Evolutionary conservation across 768 basidiomycete genomes (phyloP), one percentile per base, ranked within the genome.

Genomic region (Termitomyces sp.): DNA sequence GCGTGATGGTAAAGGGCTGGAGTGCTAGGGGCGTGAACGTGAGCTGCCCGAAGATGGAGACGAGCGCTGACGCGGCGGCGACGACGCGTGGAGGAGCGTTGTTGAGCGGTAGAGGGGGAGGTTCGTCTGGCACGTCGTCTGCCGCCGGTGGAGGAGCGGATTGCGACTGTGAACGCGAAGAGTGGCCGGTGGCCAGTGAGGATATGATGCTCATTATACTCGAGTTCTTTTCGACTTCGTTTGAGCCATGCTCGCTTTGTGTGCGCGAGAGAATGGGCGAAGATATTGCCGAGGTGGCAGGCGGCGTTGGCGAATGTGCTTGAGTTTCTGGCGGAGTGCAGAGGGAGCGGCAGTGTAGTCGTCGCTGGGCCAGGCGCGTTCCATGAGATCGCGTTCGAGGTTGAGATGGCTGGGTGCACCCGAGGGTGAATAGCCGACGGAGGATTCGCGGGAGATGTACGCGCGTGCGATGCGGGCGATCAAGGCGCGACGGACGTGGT

Each of bases 361-460:
- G 44, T 88, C 82, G 64, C 83, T 85, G 1, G 86, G 78, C 87
- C 87, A 90, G 0, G 87, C 88, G 2, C 80, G 78, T 63, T 89
- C 87, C 79, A 90, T 80, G 58, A 89, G 67, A 18, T 85, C 85
- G 44, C 73, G 74, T 56, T 84, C 85, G 9, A 90, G 68, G 54
- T 83, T 82, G 65, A 88, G 74, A 44, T 82, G 76, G 0, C 77
- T 77, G 0, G 85, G 83, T 1, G 79, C 81, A 13, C 86, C 87
- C 1, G 86, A 81, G 41, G 77, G 77, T 0, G 84, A 77, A 57
- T 87, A 86, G 10, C 74, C 74, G 13, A 76, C 65, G 2, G 82
- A 76, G 14, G 71, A 75, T 62, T 84, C 76, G 44, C 82, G 77
- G 3, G 76, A 72, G 56, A 90, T 87, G 63, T 82, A 87, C 3